Percentiles rank a stretch among this genome's conserved stretches.
Evolutionary conservation across 192 early-diverging fungal species (phyloP).

Genomic region (Podila epicladia): DNA sequence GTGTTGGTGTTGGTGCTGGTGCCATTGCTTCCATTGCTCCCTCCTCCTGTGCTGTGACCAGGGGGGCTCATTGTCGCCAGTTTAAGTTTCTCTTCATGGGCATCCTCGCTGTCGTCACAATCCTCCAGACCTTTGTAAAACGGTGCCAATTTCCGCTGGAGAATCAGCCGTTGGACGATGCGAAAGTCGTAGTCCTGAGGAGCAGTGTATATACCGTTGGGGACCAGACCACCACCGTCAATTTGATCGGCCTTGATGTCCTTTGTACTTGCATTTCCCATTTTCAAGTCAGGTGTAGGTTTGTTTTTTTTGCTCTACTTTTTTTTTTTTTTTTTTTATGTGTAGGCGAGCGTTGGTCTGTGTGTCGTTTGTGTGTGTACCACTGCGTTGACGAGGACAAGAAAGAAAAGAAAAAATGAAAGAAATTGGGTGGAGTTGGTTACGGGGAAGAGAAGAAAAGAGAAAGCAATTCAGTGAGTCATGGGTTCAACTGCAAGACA

Average conservation of each 20-base stretch:
- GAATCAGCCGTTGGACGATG: constrained; percentile 78
- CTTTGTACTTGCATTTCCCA: constrained; percentile 56
- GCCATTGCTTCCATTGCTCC: constrained; percentile 26
- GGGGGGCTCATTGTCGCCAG: not conserved
- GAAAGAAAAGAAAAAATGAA: too few species aligned
- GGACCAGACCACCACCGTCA: constrained; percentile 72
- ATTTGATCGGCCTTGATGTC: constrained; percentile 56
- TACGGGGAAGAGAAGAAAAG: not conserved
- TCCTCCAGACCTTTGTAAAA: constrained; percentile 88
- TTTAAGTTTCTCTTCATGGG: constrained; percentile 41
- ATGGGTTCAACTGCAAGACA: too few species aligned
- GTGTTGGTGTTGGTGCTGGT: not conserved
- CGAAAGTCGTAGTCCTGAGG: constrained; percentile 83
- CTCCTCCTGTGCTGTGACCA: constrained; percentile 7
- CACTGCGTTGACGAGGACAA: too few species aligned
- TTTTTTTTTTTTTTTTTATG: too few species aligned
- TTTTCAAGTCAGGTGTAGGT: constrained; percentile 5
- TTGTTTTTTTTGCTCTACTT: not conserved
- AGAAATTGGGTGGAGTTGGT: not conserved
- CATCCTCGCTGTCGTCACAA: constrained; percentile 58
- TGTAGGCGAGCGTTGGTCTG: not conserved
- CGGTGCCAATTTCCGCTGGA: constrained; percentile 78
- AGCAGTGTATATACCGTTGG: constrained; percentile 74
- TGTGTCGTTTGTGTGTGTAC: too few species aligned
- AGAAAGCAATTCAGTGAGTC: not conserved